Conservation (phyloP, 1,284 basidiomycete species). For the Takashimella koratensis region DNA sequence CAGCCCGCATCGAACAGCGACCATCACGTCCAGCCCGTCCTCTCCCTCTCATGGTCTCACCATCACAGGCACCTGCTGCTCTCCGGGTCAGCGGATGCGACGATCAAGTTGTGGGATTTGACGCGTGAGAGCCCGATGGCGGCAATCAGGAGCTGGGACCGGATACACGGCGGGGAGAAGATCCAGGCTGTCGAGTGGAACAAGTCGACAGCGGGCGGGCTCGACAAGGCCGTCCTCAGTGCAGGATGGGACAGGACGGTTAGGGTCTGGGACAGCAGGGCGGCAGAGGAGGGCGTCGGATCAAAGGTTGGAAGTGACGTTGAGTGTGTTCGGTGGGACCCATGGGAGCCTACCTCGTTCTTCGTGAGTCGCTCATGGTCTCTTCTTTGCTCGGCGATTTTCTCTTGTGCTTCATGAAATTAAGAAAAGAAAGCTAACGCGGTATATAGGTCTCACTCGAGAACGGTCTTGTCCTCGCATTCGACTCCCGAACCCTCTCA, state of each 20-base stretch:
- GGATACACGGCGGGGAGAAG: slow-evolving; percentile 81
- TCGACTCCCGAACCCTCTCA: slow-evolving; percentile 79
- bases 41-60: slow-evolving; percentile 88
- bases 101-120: slow-evolving; percentile 97
- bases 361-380: slow-evolving; percentile 75
- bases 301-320: slow-evolving; percentile 83
- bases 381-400: slow-evolving; percentile 1
- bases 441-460: slow-evolving; percentile 87
- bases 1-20: slow-evolving; percentile 63
- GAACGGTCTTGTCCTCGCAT: slow-evolving; percentile 86
- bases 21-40: slow-evolving; percentile 90
- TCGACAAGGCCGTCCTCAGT: slow-evolving; percentile 79
- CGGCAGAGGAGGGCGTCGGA: slow-evolving; percentile 67
- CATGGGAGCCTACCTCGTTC: slow-evolving; percentile 82
- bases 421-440: slow-evolving; percentile 1
- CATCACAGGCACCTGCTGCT: slow-evolving; percentile 84
- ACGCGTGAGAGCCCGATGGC: slow-evolving; percentile 60
- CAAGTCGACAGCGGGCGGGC: slow-evolving; percentile 55
- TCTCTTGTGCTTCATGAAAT: not conserved
- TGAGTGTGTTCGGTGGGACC: slow-evolving; percentile 92
- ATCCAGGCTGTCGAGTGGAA: slow-evolving; percentile 99
- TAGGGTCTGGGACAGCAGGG: slow-evolving; percentile 84
- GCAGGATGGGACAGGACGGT: slow-evolving; percentile 94
- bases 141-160: slow-evolving; percentile 74
- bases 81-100: slow-evolving; percentile 87